phyloP scores from a whole-genome alignment of 306 rosid genomes.

The cucumber (Cucumis sativus) region Cucumber_9930_V3 NC_026655.2:8553501-8554000 shows the following conservation, averaged over 20 bases:
- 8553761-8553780: not conserved
- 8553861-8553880: not conserved
- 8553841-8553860: not conserved
- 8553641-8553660: not conserved
- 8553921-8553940: not conserved
- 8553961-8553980: constrained; percentile 7
- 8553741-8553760: not conserved
- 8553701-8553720: not conserved
- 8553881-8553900: not conserved
- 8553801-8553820: not conserved
- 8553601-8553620: not conserved
- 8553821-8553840: not conserved
- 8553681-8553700: not conserved
- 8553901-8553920: not conserved
- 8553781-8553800: not conserved
- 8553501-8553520: not conserved
- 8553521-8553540: not conserved
- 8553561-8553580: not conserved
- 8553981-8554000: not conserved
- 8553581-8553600: not conserved
- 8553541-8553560: not conserved
- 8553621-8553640: not conserved
- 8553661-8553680: not conserved
- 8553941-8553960: constrained; percentile 9
- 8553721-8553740: not conserved